Percentiles rank a stretch among this genome's conserved stretches.
These are phyloP conservation scores for Zygoascus bituminiphila DNA, from an alignment of 805 yeast species.

Conservation along the genomic window DNA sequence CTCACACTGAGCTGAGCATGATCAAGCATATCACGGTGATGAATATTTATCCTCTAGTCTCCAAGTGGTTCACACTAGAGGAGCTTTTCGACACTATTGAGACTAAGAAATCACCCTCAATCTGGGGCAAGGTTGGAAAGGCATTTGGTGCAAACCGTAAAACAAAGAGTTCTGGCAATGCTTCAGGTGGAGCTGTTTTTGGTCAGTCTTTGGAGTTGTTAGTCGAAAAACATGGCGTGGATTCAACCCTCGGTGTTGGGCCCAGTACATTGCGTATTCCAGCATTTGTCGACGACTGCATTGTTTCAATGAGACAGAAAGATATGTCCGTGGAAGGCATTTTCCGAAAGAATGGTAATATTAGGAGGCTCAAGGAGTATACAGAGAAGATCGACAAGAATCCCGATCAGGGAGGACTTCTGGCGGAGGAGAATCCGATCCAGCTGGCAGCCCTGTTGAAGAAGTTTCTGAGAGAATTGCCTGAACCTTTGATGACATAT, in stretches of 20 bases:
- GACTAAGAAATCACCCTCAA: slow-evolving; percentile 28
- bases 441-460: slow-evolving; percentile 90
- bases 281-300: slow-evolving; percentile 74
- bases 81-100: slow-evolving; percentile 34
- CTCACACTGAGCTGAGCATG: slow-evolving; percentile 47
- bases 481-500: slow-evolving; percentile 79
- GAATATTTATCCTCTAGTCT: slow-evolving; percentile 34
- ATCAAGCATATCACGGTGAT: slow-evolving; percentile 49
- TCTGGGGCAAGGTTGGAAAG: slow-evolving; percentile 41
- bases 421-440: slow-evolving; percentile 70
- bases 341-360: slow-evolving; percentile 93
- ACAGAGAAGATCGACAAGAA: slow-evolving; percentile 63
- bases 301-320: slow-evolving; percentile 74
- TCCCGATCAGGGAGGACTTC: slow-evolving; percentile 64
- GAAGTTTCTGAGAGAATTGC: slow-evolving; percentile 84
- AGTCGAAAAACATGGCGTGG: slow-evolving; percentile 65
- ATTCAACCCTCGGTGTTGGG: slow-evolving; percentile 77
- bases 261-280: slow-evolving; percentile 77
- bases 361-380: slow-evolving; percentile 66
- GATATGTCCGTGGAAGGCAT: slow-evolving; percentile 95
- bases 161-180: slow-evolving; percentile 2
- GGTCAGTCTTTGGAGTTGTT: slow-evolving; percentile 68
- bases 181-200: slow-evolving; percentile 42
- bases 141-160: slow-evolving; percentile 26
- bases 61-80: slow-evolving; percentile 29